Base-by-base conservation (phyloP, 139 green algal species). In the Tetradesmus lagerheimii region DNA sequence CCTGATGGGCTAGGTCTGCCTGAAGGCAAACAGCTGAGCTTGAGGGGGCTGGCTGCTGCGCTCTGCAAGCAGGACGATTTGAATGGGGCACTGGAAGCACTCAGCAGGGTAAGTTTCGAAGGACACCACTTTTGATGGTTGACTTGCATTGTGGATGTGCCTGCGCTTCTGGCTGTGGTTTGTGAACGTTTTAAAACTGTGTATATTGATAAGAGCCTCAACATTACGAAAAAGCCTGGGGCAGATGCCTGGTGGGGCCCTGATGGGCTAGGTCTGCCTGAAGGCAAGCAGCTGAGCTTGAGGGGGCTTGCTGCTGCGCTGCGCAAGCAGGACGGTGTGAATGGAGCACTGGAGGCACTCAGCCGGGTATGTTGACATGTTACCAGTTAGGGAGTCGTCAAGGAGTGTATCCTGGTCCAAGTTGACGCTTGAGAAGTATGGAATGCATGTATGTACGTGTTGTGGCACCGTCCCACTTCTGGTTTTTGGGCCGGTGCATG, bases 11-110 rank as follows among this genome's bases (percentile, higher is more conserved):
- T 87, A 29, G 80, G 71, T 4, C 23, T 83, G 15, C 57, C 78
- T 64, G 78, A 79, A 1, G 29, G 66, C 39, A 78, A 76, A 39
- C n/a, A 88, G 18, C 90, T 95, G 64, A 77, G 91, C 89, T 84
- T 95, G 87, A 88, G 89, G 64, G 34, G 85, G 18, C 64, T 95
- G 80, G 92, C 91, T 14, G 91, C 89, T 16, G 93, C 93, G 71
- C 89, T 96, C 45, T 80, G 91, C 27, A 95, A 96, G 77, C 47
- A 80, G n/a, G 95, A 97, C 27, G 93, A 98, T 37, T 91, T 91
- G 43, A 75, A 89, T 15, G 94, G 57, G 5, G 93, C 95, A 80
- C 88, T 97, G 34, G 86, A 75, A 39, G 96, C 94, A 23, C 89
- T 97, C 50, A 47, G 16, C 1, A 50, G 75, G 34, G 78, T 94